Evolutionary conservation across 208 protist genomes (phyloP).

Genomic region (Trypanosoma rangeli): DNA sequence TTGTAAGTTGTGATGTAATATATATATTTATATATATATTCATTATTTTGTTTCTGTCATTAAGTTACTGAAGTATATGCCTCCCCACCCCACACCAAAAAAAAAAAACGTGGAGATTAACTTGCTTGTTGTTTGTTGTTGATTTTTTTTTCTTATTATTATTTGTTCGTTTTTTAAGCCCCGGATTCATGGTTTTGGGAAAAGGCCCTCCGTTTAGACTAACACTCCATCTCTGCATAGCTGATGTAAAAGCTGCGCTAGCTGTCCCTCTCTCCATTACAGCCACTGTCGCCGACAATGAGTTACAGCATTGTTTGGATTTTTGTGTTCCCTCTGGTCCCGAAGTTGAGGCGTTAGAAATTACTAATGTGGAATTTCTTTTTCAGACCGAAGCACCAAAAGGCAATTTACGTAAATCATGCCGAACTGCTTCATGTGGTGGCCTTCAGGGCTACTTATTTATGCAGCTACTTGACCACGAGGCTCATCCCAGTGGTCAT

Average conservation of each 20-base stretch:
- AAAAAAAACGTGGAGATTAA: conserved; percentile 1
- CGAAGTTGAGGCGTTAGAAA: conserved; percentile 19
- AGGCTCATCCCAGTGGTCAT: conserved; percentile 33
- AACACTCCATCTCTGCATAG: conserved; percentile 25
- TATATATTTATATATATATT: no score
- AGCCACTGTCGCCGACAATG: conserved; percentile 8
- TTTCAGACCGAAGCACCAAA: conserved; percentile 10
- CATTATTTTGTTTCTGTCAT: no score
- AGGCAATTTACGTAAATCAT: background rate
- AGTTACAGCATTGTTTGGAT: conserved; percentile 31
- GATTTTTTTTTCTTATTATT: background rate
- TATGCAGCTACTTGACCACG: conserved; percentile 41
- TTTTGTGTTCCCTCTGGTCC: conserved; percentile 23
- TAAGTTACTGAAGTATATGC: no score
- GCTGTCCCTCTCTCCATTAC: conserved; percentile 24
- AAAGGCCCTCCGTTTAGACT: conserved; percentile 33
- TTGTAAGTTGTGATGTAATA: no score
- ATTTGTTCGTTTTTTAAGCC: no score
- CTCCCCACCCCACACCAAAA: no score
- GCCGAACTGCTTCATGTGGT: conserved; percentile 3
- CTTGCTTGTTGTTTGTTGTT: no score
- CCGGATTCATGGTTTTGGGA: conserved; percentile 22
- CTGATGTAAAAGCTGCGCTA: conserved; percentile 12
- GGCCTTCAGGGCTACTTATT: conserved; percentile 23
- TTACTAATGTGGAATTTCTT: conserved; percentile 30